Evolutionary conservation across 139 green algal species (phyloP), one percentile per base, ranked within the genome.

Genomic region (Mesostigma viride): DNA sequence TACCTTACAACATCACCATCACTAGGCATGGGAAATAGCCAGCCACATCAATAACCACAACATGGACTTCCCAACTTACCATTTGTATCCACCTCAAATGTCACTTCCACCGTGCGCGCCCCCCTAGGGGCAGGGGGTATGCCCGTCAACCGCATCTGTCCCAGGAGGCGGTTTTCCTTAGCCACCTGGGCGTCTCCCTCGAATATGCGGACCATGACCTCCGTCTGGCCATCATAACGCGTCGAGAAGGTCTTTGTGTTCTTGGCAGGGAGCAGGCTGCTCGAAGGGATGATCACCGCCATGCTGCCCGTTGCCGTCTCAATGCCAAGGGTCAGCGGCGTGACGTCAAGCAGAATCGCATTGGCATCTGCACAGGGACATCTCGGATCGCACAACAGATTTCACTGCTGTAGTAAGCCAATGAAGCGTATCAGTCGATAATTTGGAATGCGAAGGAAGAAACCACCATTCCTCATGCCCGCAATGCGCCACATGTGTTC

Each of bases 241-340:
- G 94, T 99, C 70, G 92, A 94, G 87, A 99, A 98, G 30, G 83
- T 88, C 87, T 97, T 90, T 27, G 74, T 86, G 84, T 99, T 99
- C 86, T 97, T 97, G 70, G 93, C 97, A 64, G 94, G 94, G 51
- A 87, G 83, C 26, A 81, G 70, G 1, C 79, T 85, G 74, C 84
- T 85, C 6, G 79, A 47, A 3, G 76, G 66, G 57, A 87, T 87
- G 32, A 87, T 65, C 63, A 82, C 83, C 8, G 81, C 84, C 75
- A 87, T 81, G 14, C 82, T 69, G n/a, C 79, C 80, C 1, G 76
- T 76, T 14, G 81, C 79, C 5, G 79, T 85, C 64, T 84, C 72
- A 67, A 87, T 82, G 20, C 81, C 81, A 31, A 81, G 72, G 1
- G 79, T 84, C 30, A 87, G 58, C 0, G 81, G 81, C 22, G 81